Evolutionary conservation across 257 asterid genomes (phyloP).

Genomic region (Asclepias syriaca): DNA sequence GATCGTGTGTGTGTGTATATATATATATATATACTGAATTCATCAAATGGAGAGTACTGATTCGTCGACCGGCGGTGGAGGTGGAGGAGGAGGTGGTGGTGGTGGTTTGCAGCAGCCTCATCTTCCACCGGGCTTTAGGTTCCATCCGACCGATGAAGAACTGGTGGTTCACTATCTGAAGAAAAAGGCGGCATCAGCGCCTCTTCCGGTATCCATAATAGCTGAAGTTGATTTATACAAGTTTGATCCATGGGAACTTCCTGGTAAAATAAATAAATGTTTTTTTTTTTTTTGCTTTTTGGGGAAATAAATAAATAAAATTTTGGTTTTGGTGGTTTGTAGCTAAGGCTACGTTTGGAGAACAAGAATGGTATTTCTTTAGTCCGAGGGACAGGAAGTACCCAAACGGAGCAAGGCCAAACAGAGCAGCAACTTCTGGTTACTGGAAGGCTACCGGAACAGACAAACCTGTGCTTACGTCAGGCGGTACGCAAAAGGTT

Average conservation of each 20-base stretch:
- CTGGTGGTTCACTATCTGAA: conserved; percentile 48
- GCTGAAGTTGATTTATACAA: conserved; percentile 52
- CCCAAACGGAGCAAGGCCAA: conserved; percentile 50
- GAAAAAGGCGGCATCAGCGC: conserved; percentile 42
- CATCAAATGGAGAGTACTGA: conserved; percentile 37
- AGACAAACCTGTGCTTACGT: conserved; percentile 50
- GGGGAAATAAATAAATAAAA: background rate
- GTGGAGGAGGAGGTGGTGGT: background rate
- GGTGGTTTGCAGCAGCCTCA: conserved; percentile 36
- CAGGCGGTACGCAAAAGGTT: conserved; percentile 46
- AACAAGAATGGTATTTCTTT: conserved; percentile 51
- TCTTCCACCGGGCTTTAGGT: conserved; percentile 53
- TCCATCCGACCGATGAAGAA: conserved; percentile 55
- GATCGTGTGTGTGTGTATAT: no score
- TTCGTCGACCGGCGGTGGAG: conserved; percentile 24
- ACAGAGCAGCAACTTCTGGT: conserved; percentile 49
- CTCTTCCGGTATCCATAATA: conserved; percentile 44
- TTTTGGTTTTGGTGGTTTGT: background rate
- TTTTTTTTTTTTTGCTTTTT: no score
- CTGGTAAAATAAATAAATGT: conserved; percentile 22
- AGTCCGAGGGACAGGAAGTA: conserved; percentile 49
- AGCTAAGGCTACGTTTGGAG: conserved; percentile 49
- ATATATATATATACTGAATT: background rate
- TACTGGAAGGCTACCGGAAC: conserved; percentile 61
- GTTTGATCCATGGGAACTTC: conserved; percentile 57